These are phyloP conservation scores for Cicer cuneatum DNA, from an alignment of 306 rosid species.

Conservation along the genomic window DNA sequence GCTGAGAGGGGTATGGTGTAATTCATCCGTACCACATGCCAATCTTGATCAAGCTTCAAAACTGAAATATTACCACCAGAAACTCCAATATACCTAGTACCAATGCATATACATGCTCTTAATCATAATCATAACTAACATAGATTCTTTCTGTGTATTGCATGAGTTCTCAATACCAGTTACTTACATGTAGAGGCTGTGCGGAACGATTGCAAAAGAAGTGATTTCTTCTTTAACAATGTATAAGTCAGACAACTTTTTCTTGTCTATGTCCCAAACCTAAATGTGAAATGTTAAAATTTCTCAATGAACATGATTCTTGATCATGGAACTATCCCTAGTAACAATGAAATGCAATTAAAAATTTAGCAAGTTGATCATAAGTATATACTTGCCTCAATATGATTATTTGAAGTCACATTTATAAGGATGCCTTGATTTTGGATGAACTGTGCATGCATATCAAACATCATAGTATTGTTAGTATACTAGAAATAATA, in stretches of 20 bases:
- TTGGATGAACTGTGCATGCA: slow-evolving; percentile 71
- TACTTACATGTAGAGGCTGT: slow-evolving; percentile 71
- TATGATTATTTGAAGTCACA: slow-evolving; percentile 64
- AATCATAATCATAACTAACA: no score
- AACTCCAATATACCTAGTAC: slow-evolving; percentile 75
- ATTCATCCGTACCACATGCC: slow-evolving; percentile 60
- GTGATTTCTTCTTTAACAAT: slow-evolving; percentile 65
- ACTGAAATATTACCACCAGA: slow-evolving; percentile 71
- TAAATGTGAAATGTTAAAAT: slow-evolving; percentile 41
- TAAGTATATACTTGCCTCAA: slow-evolving; percentile 65
- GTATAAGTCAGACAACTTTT: slow-evolving; percentile 56
- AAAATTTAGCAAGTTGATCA: slow-evolving; percentile 18
- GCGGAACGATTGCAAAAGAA: slow-evolving; percentile 63
- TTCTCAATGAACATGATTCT: neutral
- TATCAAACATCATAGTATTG: slow-evolving; percentile 28
- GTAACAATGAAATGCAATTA: slow-evolving; percentile 15
- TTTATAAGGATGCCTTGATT: slow-evolving; percentile 76
- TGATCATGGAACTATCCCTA: neutral
- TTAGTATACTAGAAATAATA: slow-evolving; percentile 26
- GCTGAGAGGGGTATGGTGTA: slow-evolving; percentile 72
- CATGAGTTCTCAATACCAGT: no score
- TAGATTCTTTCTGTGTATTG: no score
- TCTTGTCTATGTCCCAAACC: slow-evolving; percentile 90
- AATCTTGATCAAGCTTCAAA: slow-evolving; percentile 68
- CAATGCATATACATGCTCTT: slow-evolving; percentile 34